Conservation (phyloP, 495 filamentous ascomycete genomes). For the Aspergillus hancockii region DNA sequence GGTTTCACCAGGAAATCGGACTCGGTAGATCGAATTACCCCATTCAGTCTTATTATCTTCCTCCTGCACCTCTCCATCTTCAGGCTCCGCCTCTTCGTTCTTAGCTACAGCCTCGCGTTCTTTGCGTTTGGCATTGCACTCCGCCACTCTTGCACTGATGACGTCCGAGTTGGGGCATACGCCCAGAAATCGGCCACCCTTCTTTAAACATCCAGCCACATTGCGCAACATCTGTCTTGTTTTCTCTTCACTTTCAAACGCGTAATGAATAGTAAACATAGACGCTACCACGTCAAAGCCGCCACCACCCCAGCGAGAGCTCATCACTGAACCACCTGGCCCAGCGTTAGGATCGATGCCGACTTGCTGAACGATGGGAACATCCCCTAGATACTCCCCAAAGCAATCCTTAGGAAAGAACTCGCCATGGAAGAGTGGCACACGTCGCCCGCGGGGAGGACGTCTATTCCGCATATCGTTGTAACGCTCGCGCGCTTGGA, state of each 20-base stretch:
- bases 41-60: slow-evolving; percentile 62
- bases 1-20: slow-evolving; percentile 79
- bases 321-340: slow-evolving; percentile 56
- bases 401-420: slow-evolving; percentile 92
- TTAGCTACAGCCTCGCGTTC: slow-evolving; percentile 36
- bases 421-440: slow-evolving; percentile 74
- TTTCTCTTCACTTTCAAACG: slow-evolving; percentile 89
- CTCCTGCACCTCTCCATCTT: slow-evolving; percentile 55
- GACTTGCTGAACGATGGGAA: slow-evolving; percentile 76
- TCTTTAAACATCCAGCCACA: slow-evolving; percentile 84
- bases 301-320: slow-evolving; percentile 64
- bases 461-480: slow-evolving; percentile 66
- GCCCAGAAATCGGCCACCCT: slow-evolving; percentile 90
- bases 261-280: slow-evolving; percentile 99
- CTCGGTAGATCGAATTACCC: slow-evolving; percentile 90
- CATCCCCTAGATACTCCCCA: slow-evolving; percentile 72
- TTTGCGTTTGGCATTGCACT: slow-evolving; percentile 63
- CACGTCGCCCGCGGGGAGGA: slow-evolving; percentile 54
- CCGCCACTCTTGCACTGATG: slow-evolving; percentile 64
- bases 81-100: slow-evolving; percentile 28
- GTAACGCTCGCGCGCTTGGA: slow-evolving; percentile 86
- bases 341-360: slow-evolving; percentile 74
- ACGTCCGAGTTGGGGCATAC: slow-evolving; percentile 93
- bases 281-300: slow-evolving; percentile 96
- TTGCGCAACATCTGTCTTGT: slow-evolving; percentile 90